Conservation (phyloP, 805 yeast genomes). For the Saccharomyces jurei region DNA sequence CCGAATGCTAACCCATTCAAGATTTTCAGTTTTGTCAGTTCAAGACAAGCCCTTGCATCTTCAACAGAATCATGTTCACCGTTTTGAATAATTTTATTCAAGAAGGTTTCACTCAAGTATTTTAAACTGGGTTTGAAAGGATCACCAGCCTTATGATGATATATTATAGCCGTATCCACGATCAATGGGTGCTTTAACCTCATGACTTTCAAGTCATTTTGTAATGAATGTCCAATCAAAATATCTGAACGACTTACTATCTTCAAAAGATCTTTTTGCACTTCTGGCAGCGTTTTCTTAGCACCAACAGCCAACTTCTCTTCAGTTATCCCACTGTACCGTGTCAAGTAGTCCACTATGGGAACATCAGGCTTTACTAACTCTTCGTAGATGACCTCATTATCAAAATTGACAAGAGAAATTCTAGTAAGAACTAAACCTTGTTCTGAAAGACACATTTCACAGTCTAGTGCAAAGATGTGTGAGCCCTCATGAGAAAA, state of each 20-base stretch:
- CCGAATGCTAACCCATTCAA: conserved; percentile 65
- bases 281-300: conserved; percentile 55
- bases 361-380: conserved; percentile 69
- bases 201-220: conserved; percentile 69
- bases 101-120: conserved; percentile 52
- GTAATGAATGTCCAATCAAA: conserved; percentile 83
- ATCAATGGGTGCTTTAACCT: conserved; percentile 62
- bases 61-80: conserved; percentile 81
- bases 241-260: conserved; percentile 53
- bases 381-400: conserved; percentile 56
- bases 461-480: conserved; percentile 84
- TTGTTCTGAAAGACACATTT: conserved; percentile 63
- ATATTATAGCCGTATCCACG: conserved; percentile 73
- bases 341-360: conserved; percentile 74
- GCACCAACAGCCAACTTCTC: conserved; percentile 50
- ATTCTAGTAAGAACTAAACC: conserved; percentile 71
- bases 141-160: conserved; percentile 75
- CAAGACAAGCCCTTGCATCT: conserved; percentile 75
- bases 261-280: conserved; percentile 48
- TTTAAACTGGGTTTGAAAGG: conserved; percentile 73
- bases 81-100: conserved; percentile 56
- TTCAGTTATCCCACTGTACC: conserved; percentile 79
- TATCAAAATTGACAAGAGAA: conserved; percentile 60
- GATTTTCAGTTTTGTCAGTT: conserved; percentile 62
- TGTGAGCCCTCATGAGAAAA: conserved; percentile 53